Base-by-base conservation (phyloP, 2,329 filamentous ascomycete genomes). In the Aspergillus viridinutans region DNA sequence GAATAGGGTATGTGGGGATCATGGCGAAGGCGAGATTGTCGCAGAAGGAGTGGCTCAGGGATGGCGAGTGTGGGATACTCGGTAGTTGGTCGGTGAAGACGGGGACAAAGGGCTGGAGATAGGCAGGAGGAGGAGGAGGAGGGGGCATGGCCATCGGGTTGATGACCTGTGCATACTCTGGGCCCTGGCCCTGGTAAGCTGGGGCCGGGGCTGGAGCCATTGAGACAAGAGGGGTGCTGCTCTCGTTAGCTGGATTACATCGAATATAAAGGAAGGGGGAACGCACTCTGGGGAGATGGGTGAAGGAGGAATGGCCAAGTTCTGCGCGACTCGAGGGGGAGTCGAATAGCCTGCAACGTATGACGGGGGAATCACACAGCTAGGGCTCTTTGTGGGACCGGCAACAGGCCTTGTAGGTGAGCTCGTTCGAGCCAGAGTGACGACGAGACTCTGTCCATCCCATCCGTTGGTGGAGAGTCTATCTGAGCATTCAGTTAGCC, bases 401-500 rank as follows among this genome's bases (percentile, higher is more conserved):
- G 75, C 74, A 57, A 77, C 74, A 3, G 74, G 74, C 49, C 66
- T 67, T 5, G 74, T 77, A 10, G 75, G 75, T 20, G 73, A 67
- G 54, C 67, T 72, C 49, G 73, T 76, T 47, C 72, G 69, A 32
- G 74, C 71, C 51, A 77, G 61, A 17, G 74, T 77, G 38, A 77
- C 74, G 5, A 75, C 73, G 54, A 77, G 60, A 53, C 72, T 74
- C 54, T 76, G 74, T 23, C 75, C 75, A 45, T 77, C 73, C 75
- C 75, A 77, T 49, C 75, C 75, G 54, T 69, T 74, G 29, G 73
- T 71, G 29, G 74, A 75, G 45, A 77, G 62, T 52, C 73, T 69
- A 57, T 75, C 75, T 77, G 61, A 40, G 29, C n/a, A 25, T 5
- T 2, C 12, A n/a, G 57, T 69, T 57, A 69, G 59, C 14, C 20